Conservation (phyloP, 2,329 filamentous ascomycete genomes). For the Fusarium bactridioides region DNA sequence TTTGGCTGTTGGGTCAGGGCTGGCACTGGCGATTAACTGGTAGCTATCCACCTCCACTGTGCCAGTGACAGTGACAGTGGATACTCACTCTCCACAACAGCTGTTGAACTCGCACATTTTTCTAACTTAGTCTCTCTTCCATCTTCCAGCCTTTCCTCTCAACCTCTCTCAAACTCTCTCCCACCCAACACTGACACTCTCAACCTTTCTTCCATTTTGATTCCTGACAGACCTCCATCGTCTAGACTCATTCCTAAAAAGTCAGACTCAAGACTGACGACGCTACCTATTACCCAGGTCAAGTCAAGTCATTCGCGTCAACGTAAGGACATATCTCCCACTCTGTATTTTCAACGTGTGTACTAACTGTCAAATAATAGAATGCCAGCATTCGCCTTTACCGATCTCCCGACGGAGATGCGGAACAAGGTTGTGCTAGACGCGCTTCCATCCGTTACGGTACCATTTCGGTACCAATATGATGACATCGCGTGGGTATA, state of each 20-base stretch:
- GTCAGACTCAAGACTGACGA: not conserved
- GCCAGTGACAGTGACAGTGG: not conserved
- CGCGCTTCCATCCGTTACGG: accelerated
- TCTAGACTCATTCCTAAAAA: too few species aligned
- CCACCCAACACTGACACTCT: too few species aligned
- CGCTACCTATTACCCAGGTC: not conserved
- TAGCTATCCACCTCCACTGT: not conserved
- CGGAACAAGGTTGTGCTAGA: accelerated
- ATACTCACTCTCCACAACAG: too few species aligned
- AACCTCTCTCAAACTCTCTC: not conserved
- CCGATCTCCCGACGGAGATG: not conserved
- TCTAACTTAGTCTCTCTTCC: not conserved
- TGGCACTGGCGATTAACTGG: not conserved
- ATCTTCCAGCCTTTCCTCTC: not conserved
- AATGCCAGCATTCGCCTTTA: accelerated
- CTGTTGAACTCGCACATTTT: not conserved
- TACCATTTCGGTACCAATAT: not conserved
- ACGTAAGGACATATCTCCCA: not conserved
- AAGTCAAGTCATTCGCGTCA: not conserved
- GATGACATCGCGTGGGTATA: accelerated
- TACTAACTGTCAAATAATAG: not conserved
- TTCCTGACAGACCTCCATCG: too few species aligned
- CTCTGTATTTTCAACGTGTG: accelerated
- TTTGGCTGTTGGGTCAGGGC: too few species aligned
- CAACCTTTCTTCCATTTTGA: too few species aligned